Evolutionary conservation across 306 rosid genomes (phyloP).

Genomic region (Casuarina cunninghamiana): DNA sequence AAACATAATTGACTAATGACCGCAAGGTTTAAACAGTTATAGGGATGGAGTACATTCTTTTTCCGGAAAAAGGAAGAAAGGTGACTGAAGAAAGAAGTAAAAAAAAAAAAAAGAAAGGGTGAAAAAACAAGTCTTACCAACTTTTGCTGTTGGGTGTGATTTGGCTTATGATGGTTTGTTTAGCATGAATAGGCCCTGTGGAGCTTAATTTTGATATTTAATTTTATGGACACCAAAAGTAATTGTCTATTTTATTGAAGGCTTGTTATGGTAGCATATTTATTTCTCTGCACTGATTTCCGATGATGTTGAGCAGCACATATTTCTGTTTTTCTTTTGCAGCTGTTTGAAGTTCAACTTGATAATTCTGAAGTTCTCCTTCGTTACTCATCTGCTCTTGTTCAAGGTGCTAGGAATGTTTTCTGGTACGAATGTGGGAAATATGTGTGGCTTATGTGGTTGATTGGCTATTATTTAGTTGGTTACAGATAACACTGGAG

Average conservation of each 20-base stretch:
- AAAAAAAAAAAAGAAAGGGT: too few species aligned
- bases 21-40: too few species aligned
- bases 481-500: background rate
- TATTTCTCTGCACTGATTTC: constrained; percentile 15
- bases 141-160: background rate
- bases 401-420: constrained; percentile 80
- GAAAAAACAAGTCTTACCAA: too few species aligned
- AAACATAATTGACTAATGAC: too few species aligned
- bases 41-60: too few species aligned
- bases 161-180: background rate
- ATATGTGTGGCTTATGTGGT: background rate
- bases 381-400: constrained; percentile 95
- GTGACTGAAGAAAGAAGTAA: too few species aligned
- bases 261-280: constrained; percentile 6
- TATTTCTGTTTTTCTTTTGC: constrained; percentile 32
- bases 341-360: constrained; percentile 89
- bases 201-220: background rate
- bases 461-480: constrained; percentile 6
- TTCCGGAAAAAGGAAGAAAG: too few species aligned
- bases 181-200: background rate
- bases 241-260: background rate
- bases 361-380: constrained; percentile 88
- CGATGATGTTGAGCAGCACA: constrained; percentile 22
- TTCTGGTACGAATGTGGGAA: constrained; percentile 74
- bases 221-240: background rate